Conservation (phyloP, 208 protist species). For the Porcisia hertigi region DNA sequence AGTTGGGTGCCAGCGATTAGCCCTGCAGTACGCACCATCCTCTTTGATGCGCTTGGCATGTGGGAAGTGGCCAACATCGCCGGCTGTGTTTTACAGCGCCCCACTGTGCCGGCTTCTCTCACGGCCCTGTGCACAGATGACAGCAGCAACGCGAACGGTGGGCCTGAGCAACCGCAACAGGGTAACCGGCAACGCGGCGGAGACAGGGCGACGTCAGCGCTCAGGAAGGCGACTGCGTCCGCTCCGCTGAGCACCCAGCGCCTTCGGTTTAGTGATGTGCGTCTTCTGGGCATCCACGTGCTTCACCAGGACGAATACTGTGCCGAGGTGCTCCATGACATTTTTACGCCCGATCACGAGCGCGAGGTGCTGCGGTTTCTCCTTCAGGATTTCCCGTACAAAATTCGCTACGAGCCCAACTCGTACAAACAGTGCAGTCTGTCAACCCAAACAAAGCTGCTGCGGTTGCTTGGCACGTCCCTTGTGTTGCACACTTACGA, state of each 20-base stretch:
- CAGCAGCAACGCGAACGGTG: neutral
- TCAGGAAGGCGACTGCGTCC: neutral
- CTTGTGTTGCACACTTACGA: conserved; percentile 68
- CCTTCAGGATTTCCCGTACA: conserved; percentile 52
- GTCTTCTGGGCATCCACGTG: conserved; percentile 61
- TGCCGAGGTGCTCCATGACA: conserved; percentile 22
- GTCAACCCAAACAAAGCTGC: conserved; percentile 51
- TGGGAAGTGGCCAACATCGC: conserved; percentile 43
- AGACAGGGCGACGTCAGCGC: neutral
- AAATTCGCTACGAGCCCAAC: conserved; percentile 60
- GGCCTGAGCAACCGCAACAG: neutral
- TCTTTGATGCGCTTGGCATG: conserved; percentile 79
- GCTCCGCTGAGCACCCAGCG: conserved; percentile 24
- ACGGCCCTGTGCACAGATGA: neutral
- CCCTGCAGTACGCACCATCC: conserved; percentile 62
- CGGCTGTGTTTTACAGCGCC: conserved; percentile 34
- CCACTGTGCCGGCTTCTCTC: neutral
- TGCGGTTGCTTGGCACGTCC: conserved; percentile 80
- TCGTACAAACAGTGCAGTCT: conserved; percentile 43
- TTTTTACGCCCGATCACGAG: conserved; percentile 76
- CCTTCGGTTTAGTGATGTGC: conserved; percentile 72
- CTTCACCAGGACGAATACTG: conserved; percentile 55
- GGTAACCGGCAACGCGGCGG: neutral
- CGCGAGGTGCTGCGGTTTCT: conserved; percentile 51
- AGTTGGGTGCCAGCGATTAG: conserved; percentile 55